Base-by-base conservation (phyloP, 1,139 yeast species). In the Taphrina betulina region DNA sequence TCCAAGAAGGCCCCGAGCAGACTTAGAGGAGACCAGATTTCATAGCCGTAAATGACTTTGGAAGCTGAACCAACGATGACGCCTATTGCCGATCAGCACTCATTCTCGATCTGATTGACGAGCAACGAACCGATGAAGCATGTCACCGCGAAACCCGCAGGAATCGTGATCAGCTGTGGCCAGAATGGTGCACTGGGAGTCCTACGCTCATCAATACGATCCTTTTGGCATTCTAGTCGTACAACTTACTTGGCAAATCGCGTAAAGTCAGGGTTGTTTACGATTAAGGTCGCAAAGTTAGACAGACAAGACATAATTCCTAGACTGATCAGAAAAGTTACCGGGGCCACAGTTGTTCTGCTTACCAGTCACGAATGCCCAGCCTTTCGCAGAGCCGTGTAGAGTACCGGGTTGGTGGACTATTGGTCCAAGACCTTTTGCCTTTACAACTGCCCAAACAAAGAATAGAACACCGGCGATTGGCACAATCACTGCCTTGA, bases 231-330 rank as follows among this genome's bases (percentile, higher is more conserved):
- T n/a, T n/a, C n/a, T n/a, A n/a, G n/a, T n/a, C n/a, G n/a, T n/a
- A n/a, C n/a, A n/a, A n/a, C n/a, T n/a, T 26, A 7, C 10, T 26
- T 12, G 31, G 68, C 67, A 51, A 70, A 72, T 58, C 75, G 67
- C 5, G 75, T 69, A 61, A 72, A 72, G 58, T 72, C 75, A 17
- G 72, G 67, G 46, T 69, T 69, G 61, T 72, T 72, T 26, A 72
- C 64, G 12, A 72, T 73, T 63, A 72, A 63, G n/a, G 75, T 72
- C 7, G 74, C 73, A 66, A 71, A 71, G 26, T 72, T 71, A 22
- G 70, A 72, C 57, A 71, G 64, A 38, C 67, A 64, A 12, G 71
- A 66, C 61, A 69, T 66, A 58, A 70, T 65, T 59, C 71, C n/a
- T n/a, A n/a, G n/a, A n/a, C n/a, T n/a, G n/a, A n/a, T n/a, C n/a